phyloP scores from a whole-genome alignment of 768 basidiomycete species.

The Kwoniella heveanensis region DNA sequence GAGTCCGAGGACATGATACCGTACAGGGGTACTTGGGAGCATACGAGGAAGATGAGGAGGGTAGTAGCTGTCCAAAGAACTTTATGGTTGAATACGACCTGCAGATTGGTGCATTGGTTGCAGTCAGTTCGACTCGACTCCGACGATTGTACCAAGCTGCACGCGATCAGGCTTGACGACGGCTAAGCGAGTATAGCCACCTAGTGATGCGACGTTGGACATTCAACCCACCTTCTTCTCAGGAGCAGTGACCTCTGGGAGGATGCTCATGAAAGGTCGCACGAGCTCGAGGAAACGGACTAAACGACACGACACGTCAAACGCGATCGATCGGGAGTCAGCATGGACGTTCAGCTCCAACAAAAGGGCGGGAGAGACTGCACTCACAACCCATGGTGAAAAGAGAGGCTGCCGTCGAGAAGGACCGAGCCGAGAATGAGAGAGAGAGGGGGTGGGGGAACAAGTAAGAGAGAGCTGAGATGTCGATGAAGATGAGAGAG shows the following conservation, averaged over 20 bases:
- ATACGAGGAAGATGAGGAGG: slow-evolving; percentile 98
- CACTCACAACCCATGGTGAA: slow-evolving; percentile 43
- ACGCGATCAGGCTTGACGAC: background rate
- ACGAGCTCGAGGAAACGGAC: slow-evolving; percentile 98
- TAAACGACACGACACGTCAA: slow-evolving; percentile 50
- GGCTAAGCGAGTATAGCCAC: too few species aligned
- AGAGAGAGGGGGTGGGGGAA: slow-evolving; percentile 13
- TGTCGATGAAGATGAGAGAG: slow-evolving; percentile 13
- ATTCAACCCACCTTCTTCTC: slow-evolving; percentile 77
- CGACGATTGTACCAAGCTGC: background rate
- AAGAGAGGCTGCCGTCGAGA: slow-evolving; percentile 19
- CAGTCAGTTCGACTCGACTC: too few species aligned
- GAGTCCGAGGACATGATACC: slow-evolving; percentile 99
- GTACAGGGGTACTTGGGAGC: slow-evolving; percentile 97
- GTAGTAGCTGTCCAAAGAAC: slow-evolving; percentile 98
- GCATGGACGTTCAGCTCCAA: background rate
- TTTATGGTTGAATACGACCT: slow-evolving; percentile 99
- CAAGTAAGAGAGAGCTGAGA: slow-evolving; percentile 9
- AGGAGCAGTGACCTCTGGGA: slow-evolving; percentile 96
- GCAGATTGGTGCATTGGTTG: too few species aligned
- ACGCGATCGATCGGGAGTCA: background rate
- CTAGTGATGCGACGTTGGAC: background rate
- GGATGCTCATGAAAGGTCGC: slow-evolving; percentile 92
- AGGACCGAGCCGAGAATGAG: slow-evolving; percentile 19
- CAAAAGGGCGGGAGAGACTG: background rate